These are phyloP conservation scores for Phylloporus rhodoxanthus DNA, from an alignment of 768 basidiomycete genomes.

Conservation along the genomic window DNA sequence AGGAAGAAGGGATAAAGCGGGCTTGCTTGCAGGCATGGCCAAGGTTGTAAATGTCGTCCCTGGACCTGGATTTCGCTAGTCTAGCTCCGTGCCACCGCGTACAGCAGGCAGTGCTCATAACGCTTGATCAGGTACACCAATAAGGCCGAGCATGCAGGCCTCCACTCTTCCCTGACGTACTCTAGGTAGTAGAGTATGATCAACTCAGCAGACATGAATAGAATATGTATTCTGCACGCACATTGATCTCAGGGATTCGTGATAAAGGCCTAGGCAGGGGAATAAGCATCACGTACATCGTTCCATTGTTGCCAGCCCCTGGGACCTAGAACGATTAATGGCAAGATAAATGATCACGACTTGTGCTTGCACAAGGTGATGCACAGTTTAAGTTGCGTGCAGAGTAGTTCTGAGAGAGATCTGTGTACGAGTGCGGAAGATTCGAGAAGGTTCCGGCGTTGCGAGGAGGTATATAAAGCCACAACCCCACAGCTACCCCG, in stretches of 20 bases:
- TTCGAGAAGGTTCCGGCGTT: constrained; percentile 30
- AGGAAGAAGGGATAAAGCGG: neutral
- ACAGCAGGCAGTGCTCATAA: neutral
- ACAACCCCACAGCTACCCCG: neutral
- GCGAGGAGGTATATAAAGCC: constrained; percentile 20
- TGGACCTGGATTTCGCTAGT: neutral
- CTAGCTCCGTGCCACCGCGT: neutral
- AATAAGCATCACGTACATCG: neutral
- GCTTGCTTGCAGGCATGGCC: neutral
- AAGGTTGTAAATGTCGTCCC: neutral
- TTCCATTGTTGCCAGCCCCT: neutral
- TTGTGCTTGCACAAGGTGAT: neutral
- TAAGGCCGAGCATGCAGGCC: neutral
- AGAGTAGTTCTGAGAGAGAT: neutral
- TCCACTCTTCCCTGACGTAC: neutral
- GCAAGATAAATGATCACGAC: neutral
- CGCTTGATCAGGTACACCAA: neutral
- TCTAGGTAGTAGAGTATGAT: neutral
- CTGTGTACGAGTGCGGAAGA: constrained; percentile 10
- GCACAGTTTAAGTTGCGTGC: neutral
- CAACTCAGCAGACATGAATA: neutral
- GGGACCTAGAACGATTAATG: neutral
- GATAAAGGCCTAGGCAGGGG: neutral
- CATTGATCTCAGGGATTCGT: neutral
- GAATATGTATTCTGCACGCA: neutral